Evolutionary conservation across 352 stramenopile genomes (phyloP).

Genomic region (Pythium coloratum): DNA sequence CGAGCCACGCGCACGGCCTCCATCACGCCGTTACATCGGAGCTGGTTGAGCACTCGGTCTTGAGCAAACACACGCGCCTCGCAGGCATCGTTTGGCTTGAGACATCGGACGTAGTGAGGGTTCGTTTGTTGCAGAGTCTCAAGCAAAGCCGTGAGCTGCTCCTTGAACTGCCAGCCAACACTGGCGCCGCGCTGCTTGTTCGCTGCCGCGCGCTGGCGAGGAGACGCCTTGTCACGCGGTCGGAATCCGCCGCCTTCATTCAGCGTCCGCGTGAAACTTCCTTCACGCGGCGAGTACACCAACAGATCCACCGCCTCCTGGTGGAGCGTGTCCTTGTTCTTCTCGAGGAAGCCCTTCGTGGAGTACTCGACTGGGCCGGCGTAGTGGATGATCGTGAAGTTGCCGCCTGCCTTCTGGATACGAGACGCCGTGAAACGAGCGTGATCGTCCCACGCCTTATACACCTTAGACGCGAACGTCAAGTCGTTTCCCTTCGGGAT

Average conservation of each 20-base stretch:
- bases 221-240: conserved; percentile 51
- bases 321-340: conserved; percentile 87
- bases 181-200: conserved; percentile 76
- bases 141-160: conserved; percentile 71
- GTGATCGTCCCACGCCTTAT: conserved; percentile 63
- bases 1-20: conserved; percentile 85
- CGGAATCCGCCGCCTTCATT: conserved; percentile 65
- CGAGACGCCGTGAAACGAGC: conserved; percentile 67
- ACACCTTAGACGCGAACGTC: conserved; percentile 82
- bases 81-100: conserved; percentile 88
- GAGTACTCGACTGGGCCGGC: conserved; percentile 82
- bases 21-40: conserved; percentile 86
- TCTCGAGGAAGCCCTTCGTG: conserved; percentile 72
- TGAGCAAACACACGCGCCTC: conserved; percentile 56
- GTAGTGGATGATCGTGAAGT: conserved; percentile 84
- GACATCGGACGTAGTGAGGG: conserved; percentile 87
- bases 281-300: conserved; percentile 64
- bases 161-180: conserved; percentile 87
- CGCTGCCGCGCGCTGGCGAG: conserved; percentile 46
- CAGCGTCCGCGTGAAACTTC: conserved; percentile 70
- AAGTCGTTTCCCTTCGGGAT: conserved; percentile 85
- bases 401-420: conserved; percentile 69
- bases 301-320: conserved; percentile 83
- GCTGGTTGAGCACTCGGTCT: conserved; percentile 78
- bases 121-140: conserved; percentile 73